phyloP scores from a whole-genome alignment of 2,329 filamentous ascomycete genomes.

The Claviceps arundinis region DNA sequence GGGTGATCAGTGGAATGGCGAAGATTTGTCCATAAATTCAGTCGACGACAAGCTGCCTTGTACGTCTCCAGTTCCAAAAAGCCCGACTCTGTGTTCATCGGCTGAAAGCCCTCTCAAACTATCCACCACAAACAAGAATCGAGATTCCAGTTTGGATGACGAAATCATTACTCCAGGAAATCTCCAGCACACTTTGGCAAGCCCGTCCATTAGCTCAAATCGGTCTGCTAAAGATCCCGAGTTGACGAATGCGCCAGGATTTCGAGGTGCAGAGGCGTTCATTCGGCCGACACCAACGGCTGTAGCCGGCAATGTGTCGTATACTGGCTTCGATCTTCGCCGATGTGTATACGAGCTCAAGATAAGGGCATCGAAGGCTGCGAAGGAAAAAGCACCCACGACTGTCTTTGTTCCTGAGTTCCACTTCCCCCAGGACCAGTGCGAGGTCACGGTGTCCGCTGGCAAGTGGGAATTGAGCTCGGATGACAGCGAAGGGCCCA shows the following conservation, averaged over 20 bases:
- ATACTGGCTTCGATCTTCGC: conserved; percentile 71
- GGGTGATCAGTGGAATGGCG: conserved; percentile 95
- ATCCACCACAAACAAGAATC: conserved; percentile 10
- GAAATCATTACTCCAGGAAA: conserved; percentile 59
- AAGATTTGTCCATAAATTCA: conserved; percentile 86
- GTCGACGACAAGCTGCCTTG: conserved; percentile 60
- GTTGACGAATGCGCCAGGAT: conserved; percentile 54
- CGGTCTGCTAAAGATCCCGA: conserved; percentile 39
- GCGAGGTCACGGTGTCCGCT: conserved; percentile 60
- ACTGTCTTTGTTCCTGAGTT: conserved; percentile 80
- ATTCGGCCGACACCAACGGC: conserved; percentile 71
- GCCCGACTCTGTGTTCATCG: conserved; percentile 27
- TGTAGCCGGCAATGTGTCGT: conserved; percentile 56
- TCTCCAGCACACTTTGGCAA: conserved; percentile 58
- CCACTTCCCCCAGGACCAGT: conserved; percentile 70
- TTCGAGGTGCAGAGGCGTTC: conserved; percentile 84
- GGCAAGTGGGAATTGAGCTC: conserved; percentile 81
- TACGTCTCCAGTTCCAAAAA: conserved; percentile 34
- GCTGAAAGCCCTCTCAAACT: conserved; percentile 25
- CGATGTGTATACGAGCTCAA: conserved; percentile 65
- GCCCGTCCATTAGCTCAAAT: conserved; percentile 50
- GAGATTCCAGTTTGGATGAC: conserved; percentile 34
- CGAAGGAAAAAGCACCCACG: conserved; percentile 54
- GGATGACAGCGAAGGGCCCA: conserved; percentile 55
- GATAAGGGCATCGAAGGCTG: conserved; percentile 46